Evolutionary conservation across 2,329 filamentous ascomycete genomes (phyloP).

Genomic region (Monilinia laxa): DNA sequence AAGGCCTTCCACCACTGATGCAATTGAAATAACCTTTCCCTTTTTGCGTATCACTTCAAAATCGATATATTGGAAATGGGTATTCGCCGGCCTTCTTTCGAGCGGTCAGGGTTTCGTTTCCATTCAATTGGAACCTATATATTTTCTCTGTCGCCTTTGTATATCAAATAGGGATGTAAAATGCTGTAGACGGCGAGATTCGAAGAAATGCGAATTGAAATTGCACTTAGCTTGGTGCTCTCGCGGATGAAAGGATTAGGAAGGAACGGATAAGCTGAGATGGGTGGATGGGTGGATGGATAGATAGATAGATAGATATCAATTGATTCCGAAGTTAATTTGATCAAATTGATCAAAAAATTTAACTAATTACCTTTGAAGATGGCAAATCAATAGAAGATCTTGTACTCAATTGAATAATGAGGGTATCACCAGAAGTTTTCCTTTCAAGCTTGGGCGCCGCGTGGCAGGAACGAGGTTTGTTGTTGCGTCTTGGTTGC

Average conservation of each 20-base stretch:
- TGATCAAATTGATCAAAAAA: conserved; percentile 6
- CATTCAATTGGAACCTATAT: conserved; percentile 13
- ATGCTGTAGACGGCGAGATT: conserved; percentile 9
- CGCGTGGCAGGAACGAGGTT: conserved; percentile 24
- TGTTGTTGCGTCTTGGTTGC: conserved; percentile 1
- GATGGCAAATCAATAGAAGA: conserved; percentile 12
- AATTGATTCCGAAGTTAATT: conserved; percentile 5
- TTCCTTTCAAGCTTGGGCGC: conserved; percentile 16
- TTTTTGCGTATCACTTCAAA: conserved; percentile 23
- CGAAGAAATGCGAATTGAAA: conserved; percentile 14
- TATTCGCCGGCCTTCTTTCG: conserved; percentile 20
- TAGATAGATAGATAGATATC: conserved; percentile 1
- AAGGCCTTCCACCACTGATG: conserved; percentile 21
- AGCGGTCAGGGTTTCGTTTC: conserved; percentile 14
- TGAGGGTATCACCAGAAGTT: conserved; percentile 1
- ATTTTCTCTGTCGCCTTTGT: conserved; percentile 7
- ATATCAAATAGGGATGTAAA: not conserved
- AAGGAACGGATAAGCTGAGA: conserved; percentile 11
- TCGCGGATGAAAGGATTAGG: conserved; percentile 19
- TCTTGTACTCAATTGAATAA: conserved; percentile 9
- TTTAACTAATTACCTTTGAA: conserved; percentile 8
- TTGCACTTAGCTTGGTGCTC: conserved; percentile 19
- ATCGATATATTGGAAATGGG: conserved; percentile 26
- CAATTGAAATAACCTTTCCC: conserved; percentile 23
- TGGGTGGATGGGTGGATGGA: not conserved